These are phyloP conservation scores for Pluteus cervinus DNA, from an alignment of 768 basidiomycete species.

Conservation along the genomic window DNA sequence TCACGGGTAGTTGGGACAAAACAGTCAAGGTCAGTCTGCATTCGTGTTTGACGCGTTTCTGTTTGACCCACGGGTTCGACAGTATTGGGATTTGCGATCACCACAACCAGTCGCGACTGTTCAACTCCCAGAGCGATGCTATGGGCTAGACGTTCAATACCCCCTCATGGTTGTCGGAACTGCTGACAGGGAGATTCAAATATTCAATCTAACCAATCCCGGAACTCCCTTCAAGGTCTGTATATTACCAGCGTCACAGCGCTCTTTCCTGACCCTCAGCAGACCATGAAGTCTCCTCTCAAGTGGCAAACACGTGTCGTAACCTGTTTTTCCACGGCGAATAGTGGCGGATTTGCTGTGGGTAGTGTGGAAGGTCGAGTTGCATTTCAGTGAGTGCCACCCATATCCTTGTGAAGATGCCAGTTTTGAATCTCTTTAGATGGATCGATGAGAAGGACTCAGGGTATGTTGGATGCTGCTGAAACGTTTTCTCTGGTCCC, in stretches of 20 bases:
- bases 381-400: constrained; percentile 79
- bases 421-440: constrained; percentile 31
- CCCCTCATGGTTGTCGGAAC: constrained; percentile 89
- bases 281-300: constrained; percentile 81
- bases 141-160: constrained; percentile 77
- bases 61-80: constrained; percentile 5
- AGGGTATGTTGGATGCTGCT: constrained; percentile 33
- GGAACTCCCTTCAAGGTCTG: constrained; percentile 68
- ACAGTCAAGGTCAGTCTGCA: constrained; percentile 70
- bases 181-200: constrained; percentile 87
- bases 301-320: constrained; percentile 93
- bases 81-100: constrained; percentile 93
- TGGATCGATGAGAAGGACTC: constrained; percentile 83
- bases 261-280: constrained; percentile 4
- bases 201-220: constrained; percentile 83
- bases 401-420: constrained; percentile 1
- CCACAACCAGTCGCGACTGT: constrained; percentile 74
- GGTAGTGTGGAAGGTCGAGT: constrained; percentile 90
- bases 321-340: constrained; percentile 70
- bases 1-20: constrained; percentile 98
- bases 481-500: not conserved
- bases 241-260: not conserved
- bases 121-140: constrained; percentile 84
- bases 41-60: not conserved
- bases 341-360: constrained; percentile 69